phyloP scores from a whole-genome alignment of 371 early-diverging fungal species.

The Apophysomyces elegans region DNA sequence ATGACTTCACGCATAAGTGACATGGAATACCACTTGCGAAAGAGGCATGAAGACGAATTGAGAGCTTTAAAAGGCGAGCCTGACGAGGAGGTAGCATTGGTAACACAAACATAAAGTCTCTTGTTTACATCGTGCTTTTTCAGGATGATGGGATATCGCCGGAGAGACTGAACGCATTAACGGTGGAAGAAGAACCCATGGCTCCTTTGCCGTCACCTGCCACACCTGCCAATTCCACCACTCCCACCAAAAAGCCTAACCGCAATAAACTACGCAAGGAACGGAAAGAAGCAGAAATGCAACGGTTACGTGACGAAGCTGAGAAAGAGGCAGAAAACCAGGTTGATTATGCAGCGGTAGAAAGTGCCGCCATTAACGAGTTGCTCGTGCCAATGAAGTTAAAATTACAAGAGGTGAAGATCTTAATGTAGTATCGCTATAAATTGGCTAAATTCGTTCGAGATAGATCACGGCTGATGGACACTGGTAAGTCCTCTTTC shows the following conservation, averaged over 20 bases:
- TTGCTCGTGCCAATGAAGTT: slow-evolving; percentile 51
- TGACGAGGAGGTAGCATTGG: slow-evolving; percentile 20
- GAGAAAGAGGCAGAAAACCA: slow-evolving; percentile 77
- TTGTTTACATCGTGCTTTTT: neutral
- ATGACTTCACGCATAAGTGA: slow-evolving; percentile 67
- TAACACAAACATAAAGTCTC: slow-evolving; percentile 18
- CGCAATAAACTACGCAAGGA: slow-evolving; percentile 71
- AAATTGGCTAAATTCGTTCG: neutral
- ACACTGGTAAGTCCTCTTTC: slow-evolving; percentile 65
- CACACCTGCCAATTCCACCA: slow-evolving; percentile 8
- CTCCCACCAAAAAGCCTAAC: slow-evolving; percentile 61
- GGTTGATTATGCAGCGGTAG: slow-evolving; percentile 76
- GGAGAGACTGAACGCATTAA: slow-evolving; percentile 40
- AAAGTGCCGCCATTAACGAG: slow-evolving; percentile 70
- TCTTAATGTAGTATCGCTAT: slow-evolving; percentile 5
- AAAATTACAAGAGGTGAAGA: slow-evolving; percentile 44
- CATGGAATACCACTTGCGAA: slow-evolving; percentile 69
- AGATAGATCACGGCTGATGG: slow-evolving; percentile 78
- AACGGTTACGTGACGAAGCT: slow-evolving; percentile 77
- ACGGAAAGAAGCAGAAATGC: slow-evolving; percentile 75
- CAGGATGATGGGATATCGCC: slow-evolving; percentile 48
- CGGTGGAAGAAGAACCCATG: slow-evolving; percentile 36
- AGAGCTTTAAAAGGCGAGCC: slow-evolving; percentile 33
- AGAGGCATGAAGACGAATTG: slow-evolving; percentile 73
- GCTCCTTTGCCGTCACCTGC: slow-evolving; percentile 16